These are phyloP conservation scores for Coniella lustricola DNA, from an alignment of 2,329 filamentous ascomycete genomes.

Conservation along the genomic window DNA sequence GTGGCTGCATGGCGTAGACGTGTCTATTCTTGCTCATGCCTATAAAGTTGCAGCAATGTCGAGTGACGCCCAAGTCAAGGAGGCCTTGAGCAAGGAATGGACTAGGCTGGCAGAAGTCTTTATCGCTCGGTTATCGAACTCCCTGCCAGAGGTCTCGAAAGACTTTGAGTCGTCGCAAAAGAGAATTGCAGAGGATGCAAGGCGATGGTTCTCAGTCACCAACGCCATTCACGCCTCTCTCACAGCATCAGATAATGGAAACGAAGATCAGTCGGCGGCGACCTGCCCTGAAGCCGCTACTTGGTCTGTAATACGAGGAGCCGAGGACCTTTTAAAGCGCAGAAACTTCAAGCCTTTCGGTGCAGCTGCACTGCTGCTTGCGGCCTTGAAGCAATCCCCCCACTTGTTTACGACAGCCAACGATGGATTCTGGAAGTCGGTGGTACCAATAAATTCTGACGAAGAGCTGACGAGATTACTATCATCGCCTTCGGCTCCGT, in stretches of 20 bases:
- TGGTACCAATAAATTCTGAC: constrained; percentile 44
- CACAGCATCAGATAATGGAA: constrained; percentile 17
- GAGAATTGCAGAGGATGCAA: constrained; percentile 56
- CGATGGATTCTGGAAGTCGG: constrained; percentile 31
- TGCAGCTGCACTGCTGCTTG: constrained; percentile 39
- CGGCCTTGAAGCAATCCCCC: constrained; percentile 33
- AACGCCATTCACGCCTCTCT: constrained; percentile 32
- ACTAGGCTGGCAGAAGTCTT: constrained; percentile 51
- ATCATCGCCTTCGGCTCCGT: constrained; percentile 59
- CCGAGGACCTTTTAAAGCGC: constrained; percentile 36
- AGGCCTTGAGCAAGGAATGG: constrained; percentile 55
- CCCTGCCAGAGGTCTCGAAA: constrained; percentile 74
- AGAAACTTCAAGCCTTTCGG: constrained; percentile 53
- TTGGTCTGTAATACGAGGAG: constrained; percentile 27
- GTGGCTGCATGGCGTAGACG: constrained; percentile 29
- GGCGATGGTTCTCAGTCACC: constrained; percentile 59
- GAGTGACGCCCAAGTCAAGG: constrained; percentile 34
- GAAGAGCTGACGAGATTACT: constrained; percentile 53
- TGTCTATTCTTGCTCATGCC: constrained; percentile 37
- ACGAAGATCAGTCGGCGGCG: constrained; percentile 18
- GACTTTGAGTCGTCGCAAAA: constrained; percentile 69
- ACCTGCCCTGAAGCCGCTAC: constrained; percentile 25
- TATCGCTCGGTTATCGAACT: constrained; percentile 62
- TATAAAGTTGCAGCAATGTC: constrained; percentile 38
- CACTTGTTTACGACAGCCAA: constrained; percentile 32